Base-by-base conservation (phyloP, 805 yeast species). In the Candida palmyrensis region DNA sequence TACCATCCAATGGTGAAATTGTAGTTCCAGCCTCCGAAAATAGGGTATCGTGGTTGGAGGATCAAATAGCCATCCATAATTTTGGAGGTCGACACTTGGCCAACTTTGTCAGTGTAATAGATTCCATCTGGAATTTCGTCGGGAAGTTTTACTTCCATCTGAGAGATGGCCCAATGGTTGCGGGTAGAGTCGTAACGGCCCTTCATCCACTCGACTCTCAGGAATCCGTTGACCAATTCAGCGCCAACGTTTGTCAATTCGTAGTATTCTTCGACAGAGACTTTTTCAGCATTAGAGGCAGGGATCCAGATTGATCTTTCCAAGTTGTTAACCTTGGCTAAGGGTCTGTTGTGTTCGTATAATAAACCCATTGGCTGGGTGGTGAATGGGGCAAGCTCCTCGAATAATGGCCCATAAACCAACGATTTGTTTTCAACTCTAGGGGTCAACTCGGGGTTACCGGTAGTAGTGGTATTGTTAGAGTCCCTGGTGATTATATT, bases 1-100 rank as follows among this genome's bases (percentile, higher is more conserved):
- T 80, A 75, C 96, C 96, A 92, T n/a, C 97, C 97, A 45, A 90
- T 59, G 15, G 97, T 92, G 68, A 86, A 92, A 61, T 90, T 87
- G 61, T 87, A 90, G 49, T 79, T 73, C 98, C 98, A 92, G 27
- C 89, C 94, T 30, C 98, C 98, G 59, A 86, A 84, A 5, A 92
- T 55, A n/a, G 98, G 98, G 66, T 68, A 92, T 56, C 98, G 74
- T 36, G 97, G 97, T 49, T 73, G 75, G 43, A 92, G 56, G 22
- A 79, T 63, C 30, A 86, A 60, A 39, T 62, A 59, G 27, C 70
- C 57, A 26, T 59, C 58, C 3, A 60, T 51, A 17, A 62, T 40
- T 40, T 66, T 64, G 31, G 82, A 81, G 3, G 97, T 84, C 5
- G 96, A 80, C 10, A 90, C 96, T 59, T 86, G 85, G 23, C 98